Evolutionary conservation across 495 filamentous ascomycete genomes (phyloP), one percentile per base, ranked within the genome.

Genomic region (Trichocladium antarcticum): DNA sequence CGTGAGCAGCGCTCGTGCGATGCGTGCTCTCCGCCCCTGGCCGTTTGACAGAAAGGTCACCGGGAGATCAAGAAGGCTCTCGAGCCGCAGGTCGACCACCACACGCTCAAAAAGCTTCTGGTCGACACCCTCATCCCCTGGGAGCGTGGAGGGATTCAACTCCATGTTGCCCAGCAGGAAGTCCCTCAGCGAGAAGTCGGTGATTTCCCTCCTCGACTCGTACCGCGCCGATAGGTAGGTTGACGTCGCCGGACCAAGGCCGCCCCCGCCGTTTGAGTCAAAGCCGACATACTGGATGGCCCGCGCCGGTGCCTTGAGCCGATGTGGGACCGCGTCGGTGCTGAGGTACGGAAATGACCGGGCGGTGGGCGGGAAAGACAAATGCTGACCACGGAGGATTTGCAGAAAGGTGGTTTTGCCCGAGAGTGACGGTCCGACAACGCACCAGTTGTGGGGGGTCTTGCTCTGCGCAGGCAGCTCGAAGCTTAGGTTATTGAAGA

Each of bases 201-300:
- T 89, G 42, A 79, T 84, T 60, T 95, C 90, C 16, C 87, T 72
- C 40, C 80, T 66, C 47, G 84, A 88, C 71, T 98, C 92, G 67
- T 98, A 98, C n/a, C 92, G 75, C 11, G 88, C 87, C 55, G 85
- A 87, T 29, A 97, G 65, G 57, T 96, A 95, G 10, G 85, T 80
- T 9, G 87, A 88, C 1, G 71, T 64, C 6, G 68, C 65, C 3
- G 54, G 57, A 7, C 64, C 61, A 17, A 66, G 54, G 6, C 55
- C 57, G 5, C 51, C 51, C 1, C 58, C 53, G 10, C 85, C 53
- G n/a, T 36, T 75, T 2, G 76, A 77, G 51, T 78, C 74, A 59
- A 95, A 95, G 0, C 89, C 89, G 38, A 94, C 83, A 62, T 89
- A 87, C 51, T 82, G 80, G 43, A 95, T 82, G 0, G 87, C 87